Evolutionary conservation across 441 rosid genomes (phyloP).

Genomic region (Biscutella laevigata): DNA sequence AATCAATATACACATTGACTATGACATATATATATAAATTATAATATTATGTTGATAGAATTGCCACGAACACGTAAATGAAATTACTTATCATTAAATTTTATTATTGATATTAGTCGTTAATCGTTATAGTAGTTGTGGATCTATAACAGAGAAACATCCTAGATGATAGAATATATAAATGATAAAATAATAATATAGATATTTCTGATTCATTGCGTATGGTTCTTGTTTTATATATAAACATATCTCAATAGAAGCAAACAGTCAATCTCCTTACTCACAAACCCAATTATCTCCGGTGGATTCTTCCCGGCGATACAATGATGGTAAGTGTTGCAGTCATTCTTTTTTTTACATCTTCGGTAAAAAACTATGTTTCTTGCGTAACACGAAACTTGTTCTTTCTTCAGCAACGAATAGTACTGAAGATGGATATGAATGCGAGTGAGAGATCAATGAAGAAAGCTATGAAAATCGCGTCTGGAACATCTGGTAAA

Average conservation of each 20-base stretch:
- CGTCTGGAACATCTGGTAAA: slow-evolving; percentile 11
- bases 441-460: slow-evolving; percentile 13
- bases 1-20: not conserved
- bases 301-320: not conserved
- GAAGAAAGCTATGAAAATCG: slow-evolving; percentile 25
- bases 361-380: too few species aligned
- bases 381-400: too few species aligned
- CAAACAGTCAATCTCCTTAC: not conserved
- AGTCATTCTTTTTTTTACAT: not conserved
- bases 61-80: too few species aligned
- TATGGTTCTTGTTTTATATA: not conserved
- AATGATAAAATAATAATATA: too few species aligned
- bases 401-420: slow-evolving; percentile 20
- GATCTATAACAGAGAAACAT: too few species aligned
- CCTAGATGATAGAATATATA: too few species aligned
- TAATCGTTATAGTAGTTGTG: too few species aligned
- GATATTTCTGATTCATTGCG: too few species aligned
- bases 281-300: not conserved
- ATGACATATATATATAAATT: not conserved
- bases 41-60: not conserved
- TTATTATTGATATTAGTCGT: too few species aligned
- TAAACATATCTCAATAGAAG: not conserved
- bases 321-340: slow-evolving; percentile 11
- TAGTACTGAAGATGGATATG: slow-evolving; percentile 25
- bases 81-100: too few species aligned